Percentiles rank a stretch among this genome's conserved stretches.
phyloP scores from a whole-genome alignment of 2,329 filamentous ascomycete genomes.

The Fusarium sp. region DNA sequence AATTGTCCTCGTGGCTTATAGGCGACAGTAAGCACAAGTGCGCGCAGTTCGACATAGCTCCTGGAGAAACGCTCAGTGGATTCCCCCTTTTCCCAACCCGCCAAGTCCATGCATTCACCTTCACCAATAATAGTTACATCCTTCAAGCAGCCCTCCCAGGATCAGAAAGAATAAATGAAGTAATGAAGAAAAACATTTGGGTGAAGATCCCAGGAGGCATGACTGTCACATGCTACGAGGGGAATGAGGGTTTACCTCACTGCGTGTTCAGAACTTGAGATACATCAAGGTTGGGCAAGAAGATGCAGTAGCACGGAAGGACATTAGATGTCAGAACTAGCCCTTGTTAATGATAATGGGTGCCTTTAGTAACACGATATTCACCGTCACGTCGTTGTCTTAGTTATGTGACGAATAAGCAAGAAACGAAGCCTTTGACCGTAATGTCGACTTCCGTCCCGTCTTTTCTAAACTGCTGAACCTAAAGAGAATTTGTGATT shows the following conservation, averaged over 20 bases:
- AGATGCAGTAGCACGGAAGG: neutral
- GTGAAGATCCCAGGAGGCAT: neutral
- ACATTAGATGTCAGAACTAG: neutral
- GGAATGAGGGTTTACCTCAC: neutral
- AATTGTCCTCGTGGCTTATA: accelerated
- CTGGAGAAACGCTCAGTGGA: neutral
- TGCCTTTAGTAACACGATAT: too few species aligned
- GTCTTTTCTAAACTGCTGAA: too few species aligned
- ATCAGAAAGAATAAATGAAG: too few species aligned
- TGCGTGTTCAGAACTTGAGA: neutral
- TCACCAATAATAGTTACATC: neutral
- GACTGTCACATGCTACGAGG: neutral
- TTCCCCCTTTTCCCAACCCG: neutral
- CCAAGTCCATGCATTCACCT: neutral
- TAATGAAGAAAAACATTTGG: neutral
- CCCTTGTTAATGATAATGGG: neutral
- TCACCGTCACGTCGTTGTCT: neutral
- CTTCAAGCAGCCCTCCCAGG: neutral
- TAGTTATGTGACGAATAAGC: too few species aligned
- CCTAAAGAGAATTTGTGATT: neutral
- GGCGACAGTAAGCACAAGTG: neutral
- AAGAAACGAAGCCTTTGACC: neutral
- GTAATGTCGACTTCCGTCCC: too few species aligned
- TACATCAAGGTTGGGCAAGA: neutral
- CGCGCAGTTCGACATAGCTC: neutral